Percentiles rank a stretch among this genome's conserved stretches.
Evolutionary conservation across 129 eudicot species (phyloP).

Genomic region (Chrysanthemum seticuspe): DNA sequence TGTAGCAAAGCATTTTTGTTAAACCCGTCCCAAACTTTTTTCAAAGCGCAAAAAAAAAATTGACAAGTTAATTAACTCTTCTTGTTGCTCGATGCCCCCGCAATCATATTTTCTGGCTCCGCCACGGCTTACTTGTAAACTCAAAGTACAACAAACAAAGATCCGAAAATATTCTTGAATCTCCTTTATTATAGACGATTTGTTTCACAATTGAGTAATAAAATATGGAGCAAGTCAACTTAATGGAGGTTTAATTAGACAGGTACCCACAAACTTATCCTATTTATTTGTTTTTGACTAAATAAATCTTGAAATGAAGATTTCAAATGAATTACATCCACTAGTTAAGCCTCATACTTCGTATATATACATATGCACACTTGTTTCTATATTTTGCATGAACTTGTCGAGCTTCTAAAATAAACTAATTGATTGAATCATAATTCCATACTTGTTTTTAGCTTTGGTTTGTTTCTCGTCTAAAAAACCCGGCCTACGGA

Average conservation of each 20-base stretch:
- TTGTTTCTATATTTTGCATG: not conserved
- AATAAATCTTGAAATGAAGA: conserved; percentile 25
- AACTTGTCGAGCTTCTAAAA: conserved; percentile 2
- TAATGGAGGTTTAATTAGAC: conserved; percentile 7
- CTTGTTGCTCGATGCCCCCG: too few relatives aligned
- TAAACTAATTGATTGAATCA: not conserved
- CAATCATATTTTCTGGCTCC: too few relatives aligned
- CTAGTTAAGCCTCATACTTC: conserved; percentile 4
- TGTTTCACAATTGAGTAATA: conserved; percentile 19
- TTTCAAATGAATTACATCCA: conserved; percentile 19
- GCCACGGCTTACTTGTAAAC: too few relatives aligned
- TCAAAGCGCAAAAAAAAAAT: too few relatives aligned
- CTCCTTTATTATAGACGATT: conserved; percentile 25
- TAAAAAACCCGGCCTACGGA: not conserved
- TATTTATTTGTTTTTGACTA: conserved; percentile 34
- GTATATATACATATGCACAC: conserved; percentile 14
- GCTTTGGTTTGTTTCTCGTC: not conserved
- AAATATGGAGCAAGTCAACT: conserved; percentile 13
- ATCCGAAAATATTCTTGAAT: conserved; percentile 25
- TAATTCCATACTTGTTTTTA: not conserved
- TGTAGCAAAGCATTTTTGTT: too few relatives aligned
- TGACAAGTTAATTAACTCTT: too few relatives aligned
- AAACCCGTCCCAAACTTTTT: too few relatives aligned
- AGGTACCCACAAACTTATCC: conserved; percentile 32
- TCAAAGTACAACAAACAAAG: too few relatives aligned